Percentiles rank a stretch among this genome's conserved stretches.
phyloP scores from a whole-genome alignment of 2,329 filamentous ascomycete species.

The Apiospora arundinis region DNA sequence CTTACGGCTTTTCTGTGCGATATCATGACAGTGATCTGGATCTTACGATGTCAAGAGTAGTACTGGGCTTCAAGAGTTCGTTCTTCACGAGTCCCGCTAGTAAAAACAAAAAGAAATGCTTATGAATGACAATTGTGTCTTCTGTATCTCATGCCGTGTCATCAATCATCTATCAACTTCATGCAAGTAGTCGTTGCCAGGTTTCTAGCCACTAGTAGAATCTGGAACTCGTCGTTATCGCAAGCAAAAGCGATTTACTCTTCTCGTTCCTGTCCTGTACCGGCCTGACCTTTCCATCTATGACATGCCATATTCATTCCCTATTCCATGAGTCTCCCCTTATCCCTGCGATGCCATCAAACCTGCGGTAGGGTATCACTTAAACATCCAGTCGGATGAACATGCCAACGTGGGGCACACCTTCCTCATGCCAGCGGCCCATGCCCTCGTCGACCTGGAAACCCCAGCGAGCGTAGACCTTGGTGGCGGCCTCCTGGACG shows the following conservation, averaged over 20 bases:
- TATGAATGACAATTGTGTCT: conserved; percentile 3
- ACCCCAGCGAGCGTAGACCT: conserved; percentile 73
- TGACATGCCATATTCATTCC: too few species aligned
- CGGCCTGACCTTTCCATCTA: neutral
- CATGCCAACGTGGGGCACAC: conserved; percentile 87
- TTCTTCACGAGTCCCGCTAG: conserved; percentile 6
- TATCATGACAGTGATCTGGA: conserved; percentile 21
- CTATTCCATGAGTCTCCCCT: too few species aligned
- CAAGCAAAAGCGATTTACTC: neutral
- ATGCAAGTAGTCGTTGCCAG: neutral
- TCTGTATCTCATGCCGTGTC: conserved; percentile 3
- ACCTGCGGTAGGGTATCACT: conserved; percentile 13
- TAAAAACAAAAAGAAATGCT: conserved; percentile 19
- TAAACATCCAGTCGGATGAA: conserved; percentile 57
- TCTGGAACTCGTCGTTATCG: neutral
- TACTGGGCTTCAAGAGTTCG: conserved; percentile 2
- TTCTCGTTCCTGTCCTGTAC: neutral
- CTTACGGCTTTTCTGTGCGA: conserved; percentile 17
- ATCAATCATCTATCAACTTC: neutral
- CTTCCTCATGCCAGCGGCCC: conserved; percentile 83
- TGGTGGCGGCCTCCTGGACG: conserved; percentile 71
- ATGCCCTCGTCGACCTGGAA: conserved; percentile 76
- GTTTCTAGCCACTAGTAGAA: neutral
- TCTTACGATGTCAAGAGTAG: conserved; percentile 17
- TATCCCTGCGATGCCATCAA: neutral